Base-by-base conservation (phyloP, 2,329 filamentous ascomycete genomes). In the Aspergillus persii region DNA sequence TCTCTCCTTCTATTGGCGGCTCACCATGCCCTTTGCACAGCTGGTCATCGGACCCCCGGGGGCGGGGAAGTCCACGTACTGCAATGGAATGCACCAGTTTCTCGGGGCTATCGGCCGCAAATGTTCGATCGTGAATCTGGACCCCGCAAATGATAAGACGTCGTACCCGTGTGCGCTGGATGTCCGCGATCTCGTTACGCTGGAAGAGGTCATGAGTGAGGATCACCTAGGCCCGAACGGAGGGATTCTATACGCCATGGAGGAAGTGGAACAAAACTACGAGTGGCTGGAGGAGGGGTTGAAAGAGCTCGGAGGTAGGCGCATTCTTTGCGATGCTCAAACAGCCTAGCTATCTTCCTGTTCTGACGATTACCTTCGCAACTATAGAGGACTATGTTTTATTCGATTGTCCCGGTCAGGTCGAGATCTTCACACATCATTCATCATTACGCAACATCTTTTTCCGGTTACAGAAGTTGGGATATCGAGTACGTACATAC, bases 31-130 rank as follows among this genome's bases (percentile, higher is more conserved):
- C 5, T 85, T 86, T 60, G 82, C 80, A n/a, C 90, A 96, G 79
- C 87, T 97, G 48, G 87, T 96, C 41, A 87, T 96, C 69, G 95
- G 95, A n/a, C 94, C 93, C 66, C 95, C 95, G 6, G 95, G 95
- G 69, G 88, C 92, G 31, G 95, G 95, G 61, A 99, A 99, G 80
- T 97, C 92, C 65, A 99, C 95, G 7, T 97, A 96, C 75, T 98
- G 94, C 81, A 92, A 98, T 86, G 95, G 95, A 73, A 96, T 99
- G 90, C 91, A 97, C 72, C 95, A 99, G 79, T 99, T 99, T 80
- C 89, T 98, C 83, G 89, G 89, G 65, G 94, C 95, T 63, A 96
- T 99, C 73, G 92, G 93, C 61, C 89, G 95, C 58, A 93, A 96
- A 76, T 96, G 92, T 80, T 96, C 92, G 15, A 88, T 98, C 41